Percentiles rank a stretch among this genome's conserved stretches.
Conservation (phyloP, 768 basidiomycete genomes). For the Boletus rufocinnamomeus region DNA sequence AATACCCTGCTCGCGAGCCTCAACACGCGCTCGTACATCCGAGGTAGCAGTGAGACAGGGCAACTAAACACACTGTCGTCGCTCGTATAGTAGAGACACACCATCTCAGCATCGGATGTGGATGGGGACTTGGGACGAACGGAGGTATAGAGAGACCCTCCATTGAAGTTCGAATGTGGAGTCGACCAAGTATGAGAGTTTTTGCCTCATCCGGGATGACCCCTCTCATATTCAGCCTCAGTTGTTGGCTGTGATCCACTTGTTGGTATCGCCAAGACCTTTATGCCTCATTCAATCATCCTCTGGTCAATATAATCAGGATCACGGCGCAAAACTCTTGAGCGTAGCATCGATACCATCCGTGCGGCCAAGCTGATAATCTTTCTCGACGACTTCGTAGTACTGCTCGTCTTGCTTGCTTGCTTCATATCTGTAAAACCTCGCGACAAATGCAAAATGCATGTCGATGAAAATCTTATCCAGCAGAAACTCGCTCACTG, state of each 20-base stretch:
- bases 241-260: too few species aligned
- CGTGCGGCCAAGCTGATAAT: constrained; percentile 50
- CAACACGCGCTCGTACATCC: constrained; percentile 26
- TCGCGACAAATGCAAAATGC: neutral
- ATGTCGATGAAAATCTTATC: neutral
- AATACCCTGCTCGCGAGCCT: constrained; percentile 37
- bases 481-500: constrained; percentile 20
- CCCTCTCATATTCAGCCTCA: too few species aligned
- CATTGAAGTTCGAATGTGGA: neutral
- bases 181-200: too few species aligned
- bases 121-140: neutral
- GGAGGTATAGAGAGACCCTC: constrained; percentile 1
- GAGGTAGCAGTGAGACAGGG: constrained; percentile 2
- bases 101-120: neutral
- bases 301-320: too few species aligned
- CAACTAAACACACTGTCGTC: neutral
- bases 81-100: constrained; percentile 10
- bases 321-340: constrained; percentile 35
- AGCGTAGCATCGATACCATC: constrained; percentile 57
- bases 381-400: constrained; percentile 44
- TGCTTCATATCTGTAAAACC: constrained; percentile 25
- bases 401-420: constrained; percentile 36
- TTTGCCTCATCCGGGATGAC: too few species aligned
- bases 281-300: neutral
- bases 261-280: too few species aligned